Evolutionary conservation across 805 yeast species (phyloP), one percentile per base, ranked within the genome.

Genomic region (Cyberlindnera nakhonratchasimensis): DNA sequence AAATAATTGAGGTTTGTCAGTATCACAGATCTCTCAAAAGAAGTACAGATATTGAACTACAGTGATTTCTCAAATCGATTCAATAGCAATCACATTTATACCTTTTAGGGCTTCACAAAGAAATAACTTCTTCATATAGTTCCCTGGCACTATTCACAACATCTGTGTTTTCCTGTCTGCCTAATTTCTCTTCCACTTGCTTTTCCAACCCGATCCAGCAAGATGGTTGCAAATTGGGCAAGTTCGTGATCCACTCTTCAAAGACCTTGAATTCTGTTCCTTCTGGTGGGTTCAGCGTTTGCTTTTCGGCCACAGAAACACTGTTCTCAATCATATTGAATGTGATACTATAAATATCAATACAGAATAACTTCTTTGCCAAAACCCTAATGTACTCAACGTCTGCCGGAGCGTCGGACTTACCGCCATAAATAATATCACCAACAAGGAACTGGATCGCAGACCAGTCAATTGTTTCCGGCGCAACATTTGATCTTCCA

Each of bases 361-460:
- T 40, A 3, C 51, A 53, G 55, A 80, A 79, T n/a, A 75, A 38
- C 16, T 50, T 45, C 2, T 43, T 34, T 2, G 76, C 70, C 12
- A 77, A 52, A 0, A 47, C 41, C 5, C 35, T 48, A 13, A 80
- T 55, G 36, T 54, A 61, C 10, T 55, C 24, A 7, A 62, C 47
- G 59, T 85, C 86, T 0, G 55, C 43, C 1, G 31, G 45, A 36
- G 60, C 54, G 41, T 74, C 75, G 20, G 77, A 65, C 53, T 81
- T 81, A 20, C 88, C 74, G 19, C 91, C 91, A 53, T 86, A 85
- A 2, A 79, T 67, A 7, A 82, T 66, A 2, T 71, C 69, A 2
- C 77, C 74, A 20, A 86, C 52, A 32, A 82, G 59, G 37, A 66
- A 64, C 5, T 65, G 58, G 2, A 86, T 52, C 14, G 71, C 71